Conservation (phyloP, 805 yeast species). For the Suhomyces faveliae region DNA sequence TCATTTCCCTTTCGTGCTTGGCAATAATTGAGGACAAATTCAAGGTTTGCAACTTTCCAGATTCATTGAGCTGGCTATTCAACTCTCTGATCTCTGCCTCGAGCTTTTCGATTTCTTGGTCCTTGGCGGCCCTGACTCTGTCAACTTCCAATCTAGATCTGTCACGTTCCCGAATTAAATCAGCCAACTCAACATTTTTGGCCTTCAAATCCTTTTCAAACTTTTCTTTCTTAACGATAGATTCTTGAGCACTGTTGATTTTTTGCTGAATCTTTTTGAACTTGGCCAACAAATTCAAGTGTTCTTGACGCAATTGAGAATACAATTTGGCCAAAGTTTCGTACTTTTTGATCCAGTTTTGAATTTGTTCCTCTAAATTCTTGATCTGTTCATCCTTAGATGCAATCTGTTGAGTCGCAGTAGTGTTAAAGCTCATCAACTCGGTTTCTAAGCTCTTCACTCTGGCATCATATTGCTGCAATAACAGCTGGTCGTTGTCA, state of each 20-base stretch:
- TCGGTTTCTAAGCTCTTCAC: constrained; percentile 81
- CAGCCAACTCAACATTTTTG: constrained; percentile 85
- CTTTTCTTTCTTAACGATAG: constrained; percentile 77
- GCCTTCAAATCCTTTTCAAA: constrained; percentile 80
- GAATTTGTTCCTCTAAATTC: constrained; percentile 69
- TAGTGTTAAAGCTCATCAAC: constrained; percentile 54
- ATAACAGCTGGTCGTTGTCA: constrained; percentile 78
- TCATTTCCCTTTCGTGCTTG: constrained; percentile 63
- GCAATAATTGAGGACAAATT: constrained; percentile 59
- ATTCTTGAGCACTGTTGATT: constrained; percentile 87
- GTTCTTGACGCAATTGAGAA: constrained; percentile 90
- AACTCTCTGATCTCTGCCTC: constrained; percentile 63
- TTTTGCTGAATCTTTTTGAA: constrained; percentile 81
- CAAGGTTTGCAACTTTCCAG: constrained; percentile 61
- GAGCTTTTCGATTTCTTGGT: constrained; percentile 61
- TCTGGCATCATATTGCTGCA: constrained; percentile 83
- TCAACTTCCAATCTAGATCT: constrained; percentile 83
- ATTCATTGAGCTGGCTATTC: constrained; percentile 54
- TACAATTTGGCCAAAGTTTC: constrained; percentile 86
- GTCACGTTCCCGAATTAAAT: constrained; percentile 84
- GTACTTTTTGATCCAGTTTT: constrained; percentile 80
- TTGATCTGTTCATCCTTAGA: constrained; percentile 72
- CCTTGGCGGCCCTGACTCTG: constrained; percentile 61
- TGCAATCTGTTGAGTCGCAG: constrained; percentile 69
- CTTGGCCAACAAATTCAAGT: constrained; percentile 70